phyloP scores from a whole-genome alignment of 2,329 filamentous ascomycete genomes.

The Paecilomyces sp. region DNA sequence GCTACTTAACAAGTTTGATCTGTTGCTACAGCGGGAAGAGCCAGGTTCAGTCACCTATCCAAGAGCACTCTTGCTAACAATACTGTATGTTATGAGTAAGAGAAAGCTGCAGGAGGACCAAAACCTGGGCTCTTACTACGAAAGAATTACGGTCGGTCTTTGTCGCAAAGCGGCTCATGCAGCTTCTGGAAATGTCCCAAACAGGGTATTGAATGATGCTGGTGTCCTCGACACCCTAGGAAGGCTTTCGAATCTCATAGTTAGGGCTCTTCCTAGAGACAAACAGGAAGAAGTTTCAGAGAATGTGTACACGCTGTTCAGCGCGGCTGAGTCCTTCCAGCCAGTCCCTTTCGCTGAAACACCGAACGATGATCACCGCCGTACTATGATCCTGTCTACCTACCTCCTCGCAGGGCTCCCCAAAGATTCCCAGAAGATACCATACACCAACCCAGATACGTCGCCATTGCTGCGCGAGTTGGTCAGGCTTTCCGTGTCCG shows the following conservation, averaged over 20 bases:
- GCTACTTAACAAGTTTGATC: conserved; percentile 56
- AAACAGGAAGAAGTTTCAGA: conserved; percentile 46
- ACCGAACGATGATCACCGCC: conserved; percentile 27
- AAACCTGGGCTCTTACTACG: conserved; percentile 40
- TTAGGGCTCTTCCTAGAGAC: conserved; percentile 46
- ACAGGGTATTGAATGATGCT: conserved; percentile 42
- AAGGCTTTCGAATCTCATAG: conserved; percentile 52
- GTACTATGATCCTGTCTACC: conserved; percentile 50
- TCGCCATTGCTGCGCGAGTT: conserved; percentile 28
- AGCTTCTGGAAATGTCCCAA: conserved; percentile 24
- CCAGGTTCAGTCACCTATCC: conserved; percentile 46
- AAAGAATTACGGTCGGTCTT: conserved; percentile 44
- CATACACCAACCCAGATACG: conserved; percentile 24
- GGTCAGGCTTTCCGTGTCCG: conserved; percentile 23
- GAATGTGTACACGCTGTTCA: conserved; percentile 51
- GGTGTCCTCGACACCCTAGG: conserved; percentile 54
- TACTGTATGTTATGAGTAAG: conserved; percentile 55
- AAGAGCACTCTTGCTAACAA: conserved; percentile 52
- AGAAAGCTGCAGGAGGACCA: conserved; percentile 37
- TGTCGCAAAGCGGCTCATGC: conserved; percentile 31
- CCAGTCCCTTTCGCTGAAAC: conserved; percentile 27
- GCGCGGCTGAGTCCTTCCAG: conserved; percentile 23
- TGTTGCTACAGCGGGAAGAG: conserved; percentile 46
- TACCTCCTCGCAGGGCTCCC: conserved; percentile 49
- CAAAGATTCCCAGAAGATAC: conserved; percentile 26